Percentiles rank a stretch among this genome's conserved stretches.
Conservation (phyloP, 495 filamentous ascomycete species). For the Aspergillus saccharolyticus region DNA sequence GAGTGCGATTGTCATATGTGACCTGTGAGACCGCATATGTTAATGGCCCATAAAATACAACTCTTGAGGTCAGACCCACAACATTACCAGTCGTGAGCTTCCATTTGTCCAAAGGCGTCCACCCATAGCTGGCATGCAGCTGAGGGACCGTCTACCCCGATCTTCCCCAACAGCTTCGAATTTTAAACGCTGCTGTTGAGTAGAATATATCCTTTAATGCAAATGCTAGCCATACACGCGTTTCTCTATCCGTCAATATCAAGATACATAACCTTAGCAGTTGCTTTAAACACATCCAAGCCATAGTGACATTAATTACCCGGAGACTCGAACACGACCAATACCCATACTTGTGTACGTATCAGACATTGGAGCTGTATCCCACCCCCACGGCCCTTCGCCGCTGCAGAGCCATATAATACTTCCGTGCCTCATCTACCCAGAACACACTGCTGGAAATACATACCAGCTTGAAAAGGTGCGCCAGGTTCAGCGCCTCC, state of each 20-base stretch:
- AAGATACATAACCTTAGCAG: not conserved
- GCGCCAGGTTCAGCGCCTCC: conserved; percentile 68
- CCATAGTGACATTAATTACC: not conserved
- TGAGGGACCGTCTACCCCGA: no score
- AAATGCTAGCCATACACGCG: no score
- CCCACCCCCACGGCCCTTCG: conserved; percentile 34
- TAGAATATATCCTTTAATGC: no score
- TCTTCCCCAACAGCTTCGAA: no score
- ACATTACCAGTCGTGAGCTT: no score
- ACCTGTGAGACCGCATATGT: no score
- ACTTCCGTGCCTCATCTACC: conserved; percentile 90
- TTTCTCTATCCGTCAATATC: not conserved
- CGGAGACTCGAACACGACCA: not conserved
- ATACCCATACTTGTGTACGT: not conserved
- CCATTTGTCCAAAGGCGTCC: no score
- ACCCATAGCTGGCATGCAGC: no score
- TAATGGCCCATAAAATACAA: no score
- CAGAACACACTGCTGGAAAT: conserved; percentile 89
- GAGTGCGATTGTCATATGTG: no score
- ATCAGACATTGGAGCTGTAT: conserved; percentile 44
- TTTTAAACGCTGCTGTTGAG: no score
- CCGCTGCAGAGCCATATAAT: conserved; percentile 32
- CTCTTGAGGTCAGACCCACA: no score
- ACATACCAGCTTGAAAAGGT: conserved; percentile 64
- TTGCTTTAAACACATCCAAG: conserved; percentile 7